These are phyloP conservation scores for Penicillium glabrum DNA, from an alignment of 2,329 filamentous ascomycete genomes.

Conservation along the genomic window DNA sequence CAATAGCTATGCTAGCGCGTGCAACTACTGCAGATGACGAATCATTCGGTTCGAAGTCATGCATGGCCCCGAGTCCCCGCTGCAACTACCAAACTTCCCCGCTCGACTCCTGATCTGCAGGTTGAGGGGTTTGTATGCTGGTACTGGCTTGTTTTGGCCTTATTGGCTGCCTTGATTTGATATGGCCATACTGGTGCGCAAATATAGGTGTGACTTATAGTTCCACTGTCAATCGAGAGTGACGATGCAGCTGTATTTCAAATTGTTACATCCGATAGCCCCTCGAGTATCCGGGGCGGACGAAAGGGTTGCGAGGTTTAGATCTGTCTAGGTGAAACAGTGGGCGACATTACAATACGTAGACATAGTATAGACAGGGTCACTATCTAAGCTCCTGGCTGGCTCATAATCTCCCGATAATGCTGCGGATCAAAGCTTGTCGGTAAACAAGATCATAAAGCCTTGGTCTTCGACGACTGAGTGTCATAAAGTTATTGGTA, in stretches of 20 bases:
- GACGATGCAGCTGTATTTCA: not conserved
- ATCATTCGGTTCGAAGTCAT: not conserved
- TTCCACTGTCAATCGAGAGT: not conserved
- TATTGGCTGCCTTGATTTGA: constrained; percentile 4
- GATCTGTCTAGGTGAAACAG: no score
- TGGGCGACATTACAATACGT: no score
- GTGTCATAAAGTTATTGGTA: no score
- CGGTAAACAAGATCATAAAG: no score
- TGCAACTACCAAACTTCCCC: not conserved
- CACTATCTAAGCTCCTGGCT: no score
- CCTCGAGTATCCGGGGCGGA: not conserved
- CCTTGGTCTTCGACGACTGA: no score
- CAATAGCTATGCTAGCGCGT: not conserved
- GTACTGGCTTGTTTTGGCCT: not conserved
- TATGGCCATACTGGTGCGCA: not conserved
- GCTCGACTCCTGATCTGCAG: not conserved
- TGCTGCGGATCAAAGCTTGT: no score
- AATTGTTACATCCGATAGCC: not conserved
- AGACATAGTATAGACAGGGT: no score
- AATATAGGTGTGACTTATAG: not conserved
- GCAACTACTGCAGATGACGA: constrained; percentile 6
- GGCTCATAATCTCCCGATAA: no score
- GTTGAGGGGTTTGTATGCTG: not conserved
- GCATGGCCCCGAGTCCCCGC: constrained; percentile 2
- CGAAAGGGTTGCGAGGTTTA: no score